Evolutionary conservation across 139 green algal genomes (phyloP), one percentile per base, ranked within the genome.

Genomic region (Spirogloea muscicola): DNA sequence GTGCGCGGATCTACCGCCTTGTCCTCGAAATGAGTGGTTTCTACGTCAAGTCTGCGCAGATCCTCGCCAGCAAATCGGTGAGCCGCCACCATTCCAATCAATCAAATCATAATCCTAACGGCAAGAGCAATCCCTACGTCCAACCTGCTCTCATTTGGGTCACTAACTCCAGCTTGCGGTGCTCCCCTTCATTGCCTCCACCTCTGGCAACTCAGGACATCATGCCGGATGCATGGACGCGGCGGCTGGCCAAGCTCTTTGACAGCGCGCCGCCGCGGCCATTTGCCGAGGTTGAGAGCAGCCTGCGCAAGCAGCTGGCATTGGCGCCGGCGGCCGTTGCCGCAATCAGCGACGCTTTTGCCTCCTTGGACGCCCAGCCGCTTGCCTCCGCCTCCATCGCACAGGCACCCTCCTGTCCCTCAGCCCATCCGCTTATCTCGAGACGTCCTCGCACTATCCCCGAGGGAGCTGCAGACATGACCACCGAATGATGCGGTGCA

Each of bases 1-100:
- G 68, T 16, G 71, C 34, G 42, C 80, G 68, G 71, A 64, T 80
- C 27, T 72, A 79, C 39, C 3, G 41, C 31, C 49, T 80, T 4
- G 65, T 74, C 29, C 72, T 80, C 7, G 31, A 34, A 16, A 81
- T 80, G 66, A 80, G 72, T 37, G 65, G 72, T 16, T 80, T 79
- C 44, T 79, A 79, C 40, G 46, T 72, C 9, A 79, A 79, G 62
- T 79, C 70, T 33, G 70, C 70, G 21, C 70, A 79, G 62, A 36
- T 79, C 6, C 7, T 79, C 21, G 70, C 62, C 4, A 49, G n/a
- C 62, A 79, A 79, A 21, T 65, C 62, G 34, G 58, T 76, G 18
- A 5, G n/a, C n/a, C n/a, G n/a, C n/a, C n/a, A n/a, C n/a, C n/a
- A n/a, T n/a, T n/a, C n/a, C n/a, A n/a, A n/a, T n/a, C n/a, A n/a